A percentile compares a stretch with the other conserved stretches of the same genome.
Conservation (phyloP, 1,284 basidiomycete species). For the Kalmanozyma brasiliensis region DNA sequence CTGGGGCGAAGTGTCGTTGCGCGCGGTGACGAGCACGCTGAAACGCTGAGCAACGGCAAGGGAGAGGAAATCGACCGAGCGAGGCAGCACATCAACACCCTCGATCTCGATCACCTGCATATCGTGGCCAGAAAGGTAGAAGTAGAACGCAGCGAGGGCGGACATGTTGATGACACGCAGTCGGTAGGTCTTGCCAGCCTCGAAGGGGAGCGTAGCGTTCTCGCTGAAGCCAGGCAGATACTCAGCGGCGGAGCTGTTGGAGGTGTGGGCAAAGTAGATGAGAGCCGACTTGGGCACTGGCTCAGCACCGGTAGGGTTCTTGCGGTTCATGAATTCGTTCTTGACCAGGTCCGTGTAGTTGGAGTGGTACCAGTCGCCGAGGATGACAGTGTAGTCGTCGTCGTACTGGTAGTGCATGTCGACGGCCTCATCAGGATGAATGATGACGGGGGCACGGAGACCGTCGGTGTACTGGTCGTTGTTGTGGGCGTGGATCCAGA, state of each 20-base stretch:
- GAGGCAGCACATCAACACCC: slow-evolving; percentile 48
- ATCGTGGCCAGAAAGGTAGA: slow-evolving; percentile 47
- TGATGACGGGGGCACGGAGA: slow-evolving; percentile 62
- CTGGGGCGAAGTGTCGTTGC: slow-evolving; percentile 77
- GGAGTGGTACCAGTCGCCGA: slow-evolving; percentile 77
- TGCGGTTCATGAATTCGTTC: slow-evolving; percentile 76
- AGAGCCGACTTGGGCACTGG: slow-evolving; percentile 74
- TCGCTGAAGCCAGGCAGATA: slow-evolving; percentile 73
- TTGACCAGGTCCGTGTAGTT: slow-evolving; percentile 56
- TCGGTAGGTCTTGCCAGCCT: slow-evolving; percentile 70
- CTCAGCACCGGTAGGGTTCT: slow-evolving; percentile 67
- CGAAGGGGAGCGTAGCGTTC: slow-evolving; percentile 79
- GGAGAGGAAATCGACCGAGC: slow-evolving; percentile 36
- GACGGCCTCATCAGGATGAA: slow-evolving; percentile 61
- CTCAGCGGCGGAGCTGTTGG: slow-evolving; percentile 68
- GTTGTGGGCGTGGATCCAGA: slow-evolving; percentile 69
- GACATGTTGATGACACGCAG: slow-evolving; percentile 73
- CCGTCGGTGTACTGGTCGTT: slow-evolving; percentile 64
- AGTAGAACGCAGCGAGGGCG: slow-evolving; percentile 55
- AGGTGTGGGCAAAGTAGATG: slow-evolving; percentile 81
- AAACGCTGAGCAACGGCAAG: slow-evolving; percentile 56
- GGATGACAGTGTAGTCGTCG: slow-evolving; percentile 86
- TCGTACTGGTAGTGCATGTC: slow-evolving; percentile 76
- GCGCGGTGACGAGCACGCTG: slow-evolving; percentile 70
- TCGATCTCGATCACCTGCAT: slow-evolving; percentile 60